Evolutionary conservation across 306 rosid genomes (phyloP).

Genomic region (Cicer judaicum): DNA sequence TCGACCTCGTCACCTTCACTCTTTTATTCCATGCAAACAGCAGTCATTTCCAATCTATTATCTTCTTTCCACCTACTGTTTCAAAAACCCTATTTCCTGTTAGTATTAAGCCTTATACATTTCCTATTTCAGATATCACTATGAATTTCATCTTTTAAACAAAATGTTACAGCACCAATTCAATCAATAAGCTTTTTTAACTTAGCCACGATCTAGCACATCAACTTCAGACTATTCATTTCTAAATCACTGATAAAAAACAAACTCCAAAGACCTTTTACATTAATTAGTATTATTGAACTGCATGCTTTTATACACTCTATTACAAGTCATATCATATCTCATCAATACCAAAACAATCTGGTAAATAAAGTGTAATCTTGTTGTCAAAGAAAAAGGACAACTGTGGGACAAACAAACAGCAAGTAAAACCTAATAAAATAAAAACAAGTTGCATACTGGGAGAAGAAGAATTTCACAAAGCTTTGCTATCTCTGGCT

Average conservation of each 20-base stretch:
- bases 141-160: constrained; percentile 13
- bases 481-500: constrained; percentile 53
- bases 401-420: constrained; percentile 29
- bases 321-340: constrained; percentile 24
- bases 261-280: constrained; percentile 7
- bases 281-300: constrained; percentile 12
- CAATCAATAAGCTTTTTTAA: constrained; percentile 24
- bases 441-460: constrained; percentile 46
- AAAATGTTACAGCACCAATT: constrained; percentile 23
- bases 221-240: constrained; percentile 7
- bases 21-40: constrained; percentile 18
- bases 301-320: neutral
- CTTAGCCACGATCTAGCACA: neutral
- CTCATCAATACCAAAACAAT: constrained; percentile 23
- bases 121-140: constrained; percentile 6
- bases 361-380: constrained; percentile 27
- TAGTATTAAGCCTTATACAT: constrained; percentile 18
- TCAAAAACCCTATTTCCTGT: constrained; percentile 4
- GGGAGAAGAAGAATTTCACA: constrained; percentile 53
- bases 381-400: constrained; percentile 29
- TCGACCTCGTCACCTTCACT: constrained; percentile 8
- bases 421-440: constrained; percentile 30
- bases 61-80: neutral
- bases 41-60: constrained; percentile 27
- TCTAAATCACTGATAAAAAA: constrained; percentile 18